Conservation (phyloP, 805 yeast genomes). For the Huiozyma sinensis region DNA sequence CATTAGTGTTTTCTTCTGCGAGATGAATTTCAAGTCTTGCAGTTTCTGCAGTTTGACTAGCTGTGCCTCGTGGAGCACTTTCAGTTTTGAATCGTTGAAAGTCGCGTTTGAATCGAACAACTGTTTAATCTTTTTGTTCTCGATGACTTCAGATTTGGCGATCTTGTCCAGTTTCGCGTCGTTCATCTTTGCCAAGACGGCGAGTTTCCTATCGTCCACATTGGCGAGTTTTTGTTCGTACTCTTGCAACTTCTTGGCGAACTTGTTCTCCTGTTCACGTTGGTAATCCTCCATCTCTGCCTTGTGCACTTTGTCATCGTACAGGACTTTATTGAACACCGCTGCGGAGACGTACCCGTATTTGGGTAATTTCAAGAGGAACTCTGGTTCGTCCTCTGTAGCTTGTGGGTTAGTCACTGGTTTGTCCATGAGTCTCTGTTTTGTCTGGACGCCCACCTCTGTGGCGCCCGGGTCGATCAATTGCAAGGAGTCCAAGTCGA, state of each 20-base stretch:
- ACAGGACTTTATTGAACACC: slow-evolving; percentile 19
- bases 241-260: slow-evolving; percentile 13
- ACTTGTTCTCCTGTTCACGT: slow-evolving; percentile 8
- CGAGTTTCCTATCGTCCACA: slow-evolving; percentile 15
- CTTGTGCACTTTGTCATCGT: slow-evolving; percentile 14
- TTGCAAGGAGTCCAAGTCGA: background rate
- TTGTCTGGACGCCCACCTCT: too few relatives aligned
- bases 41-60: slow-evolving; percentile 18
- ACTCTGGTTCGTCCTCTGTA: slow-evolving; percentile 24
- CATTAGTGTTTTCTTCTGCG: slow-evolving; percentile 15
- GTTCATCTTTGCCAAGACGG: slow-evolving; percentile 13
- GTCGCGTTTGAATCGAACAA: slow-evolving; percentile 16
- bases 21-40: slow-evolving; percentile 15
- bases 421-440: background rate
- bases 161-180: slow-evolving; percentile 15
- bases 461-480: background rate
- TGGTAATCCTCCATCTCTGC: slow-evolving; percentile 12
- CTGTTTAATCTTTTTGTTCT: slow-evolving; percentile 13
- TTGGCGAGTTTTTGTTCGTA: slow-evolving; percentile 13
- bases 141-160: slow-evolving; percentile 18
- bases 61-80: slow-evolving; percentile 20
- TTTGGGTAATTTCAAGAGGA: slow-evolving; percentile 16
- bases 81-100: slow-evolving; percentile 14
- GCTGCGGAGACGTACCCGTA: slow-evolving; percentile 22
- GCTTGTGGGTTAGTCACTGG: slow-evolving; percentile 8